Evolutionary conservation across 371 early-diverging fungal species (phyloP).

Genomic region (Batkoa obscura): DNA sequence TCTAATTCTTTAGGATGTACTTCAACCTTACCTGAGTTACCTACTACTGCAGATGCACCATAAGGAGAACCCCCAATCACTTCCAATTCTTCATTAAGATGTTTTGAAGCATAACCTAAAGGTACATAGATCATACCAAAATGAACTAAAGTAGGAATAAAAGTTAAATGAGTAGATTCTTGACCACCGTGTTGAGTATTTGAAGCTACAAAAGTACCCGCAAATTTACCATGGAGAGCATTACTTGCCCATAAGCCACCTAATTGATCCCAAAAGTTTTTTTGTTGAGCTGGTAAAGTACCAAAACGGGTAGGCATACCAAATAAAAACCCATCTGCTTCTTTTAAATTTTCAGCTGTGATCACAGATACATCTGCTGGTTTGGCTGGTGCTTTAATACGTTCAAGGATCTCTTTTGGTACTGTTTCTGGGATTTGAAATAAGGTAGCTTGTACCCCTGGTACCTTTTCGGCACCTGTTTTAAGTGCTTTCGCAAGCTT

Average conservation of each 20-base stretch:
- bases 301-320: slow-evolving; percentile 66
- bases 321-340: slow-evolving; percentile 61
- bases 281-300: slow-evolving; percentile 51
- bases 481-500: too few species aligned
- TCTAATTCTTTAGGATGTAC: slow-evolving; percentile 39
- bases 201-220: slow-evolving; percentile 50
- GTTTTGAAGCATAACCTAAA: slow-evolving; percentile 31
- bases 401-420: slow-evolving; percentile 34
- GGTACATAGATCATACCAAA: slow-evolving; percentile 69
- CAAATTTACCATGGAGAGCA: slow-evolving; percentile 48
- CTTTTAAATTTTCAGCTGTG: slow-evolving; percentile 25
- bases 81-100: slow-evolving; percentile 24
- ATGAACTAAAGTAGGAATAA: slow-evolving; percentile 48
- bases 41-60: slow-evolving; percentile 31
- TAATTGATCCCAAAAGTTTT: slow-evolving; percentile 44
- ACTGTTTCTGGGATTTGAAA: slow-evolving; percentile 42
- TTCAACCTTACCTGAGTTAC: slow-evolving; percentile 39
- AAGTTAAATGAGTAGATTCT: slow-evolving; percentile 49
- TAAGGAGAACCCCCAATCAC: slow-evolving; percentile 50
- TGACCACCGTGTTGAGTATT: slow-evolving; percentile 57
- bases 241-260: slow-evolving; percentile 53
- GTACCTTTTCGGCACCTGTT: too few species aligned
- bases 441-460: slow-evolving; percentile 1
- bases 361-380: slow-evolving; percentile 33
- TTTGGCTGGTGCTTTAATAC: slow-evolving; percentile 48